Evolutionary conservation across 2,329 filamentous ascomycete genomes (phyloP).

Genomic region (Plectosphaerella plurivora): DNA sequence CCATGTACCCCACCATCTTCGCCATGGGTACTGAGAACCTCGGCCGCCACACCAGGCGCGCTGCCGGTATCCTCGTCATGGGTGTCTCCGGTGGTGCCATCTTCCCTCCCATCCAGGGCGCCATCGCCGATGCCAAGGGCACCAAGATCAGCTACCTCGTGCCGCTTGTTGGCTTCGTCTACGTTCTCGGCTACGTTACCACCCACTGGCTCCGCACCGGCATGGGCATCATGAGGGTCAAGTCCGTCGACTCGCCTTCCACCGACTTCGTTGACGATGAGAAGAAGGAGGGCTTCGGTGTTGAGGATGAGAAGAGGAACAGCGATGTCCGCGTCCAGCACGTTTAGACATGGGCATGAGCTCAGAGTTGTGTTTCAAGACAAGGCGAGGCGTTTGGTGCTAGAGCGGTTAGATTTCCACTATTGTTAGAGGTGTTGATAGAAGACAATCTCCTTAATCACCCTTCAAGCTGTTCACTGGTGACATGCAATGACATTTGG

Average conservation of each 20-base stretch:
- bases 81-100: slow-evolving; percentile 52
- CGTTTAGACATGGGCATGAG: not conserved
- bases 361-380: no score
- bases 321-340: not conserved
- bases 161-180: slow-evolving; percentile 35
- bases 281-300: not conserved
- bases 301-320: not conserved
- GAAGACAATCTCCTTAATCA: no score
- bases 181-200: slow-evolving; percentile 25
- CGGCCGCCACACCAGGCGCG: slow-evolving; percentile 72
- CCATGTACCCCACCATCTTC: slow-evolving; percentile 57
- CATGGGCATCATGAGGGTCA: slow-evolving; percentile 22
- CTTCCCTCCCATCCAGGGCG: slow-evolving; percentile 50
- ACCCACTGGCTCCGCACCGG: slow-evolving; percentile 26
- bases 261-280: slow-evolving; percentile 6
- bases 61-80: slow-evolving; percentile 57
- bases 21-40: slow-evolving; percentile 53
- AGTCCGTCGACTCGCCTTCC: slow-evolving; percentile 18
- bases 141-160: slow-evolving; percentile 38
- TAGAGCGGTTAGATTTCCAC: no score
- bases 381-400: no score
- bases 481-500: no score
- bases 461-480: no score
- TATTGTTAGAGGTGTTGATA: no score
- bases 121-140: slow-evolving; percentile 29